Conservation (phyloP, 345 rosid species). For the Lagerstroemia speciosa region DNA sequence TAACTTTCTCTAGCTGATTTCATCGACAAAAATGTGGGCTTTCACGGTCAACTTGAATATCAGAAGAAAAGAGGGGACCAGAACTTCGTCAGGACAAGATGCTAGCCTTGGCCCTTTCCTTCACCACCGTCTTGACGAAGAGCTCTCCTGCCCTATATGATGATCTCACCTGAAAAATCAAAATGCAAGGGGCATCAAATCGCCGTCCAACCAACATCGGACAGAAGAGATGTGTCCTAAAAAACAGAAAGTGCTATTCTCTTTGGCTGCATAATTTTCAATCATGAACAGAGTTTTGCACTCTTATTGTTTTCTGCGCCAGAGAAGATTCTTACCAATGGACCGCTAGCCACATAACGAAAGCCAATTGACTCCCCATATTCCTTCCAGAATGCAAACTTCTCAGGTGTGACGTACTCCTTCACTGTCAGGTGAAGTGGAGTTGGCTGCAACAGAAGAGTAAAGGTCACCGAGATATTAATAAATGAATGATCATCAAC, state of each 20-base stretch:
- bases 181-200: too few relatives aligned
- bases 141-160: too few relatives aligned
- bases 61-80: too few relatives aligned
- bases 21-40: too few relatives aligned
- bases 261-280: neutral
- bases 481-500: neutral
- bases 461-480: neutral
- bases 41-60: too few relatives aligned
- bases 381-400: conserved; percentile 86
- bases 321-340: conserved; percentile 50
- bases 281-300: neutral
- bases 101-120: too few relatives aligned
- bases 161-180: too few relatives aligned
- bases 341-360: conserved; percentile 94
- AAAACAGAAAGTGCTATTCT: neutral
- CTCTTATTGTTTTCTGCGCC: neutral
- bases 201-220: too few relatives aligned
- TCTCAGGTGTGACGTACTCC: conserved; percentile 90
- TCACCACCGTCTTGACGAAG: too few relatives aligned
- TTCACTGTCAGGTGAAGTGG: conserved; percentile 91
- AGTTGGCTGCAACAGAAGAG: conserved; percentile 62
- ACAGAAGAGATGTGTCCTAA: too few relatives aligned
- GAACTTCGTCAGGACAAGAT: too few relatives aligned
- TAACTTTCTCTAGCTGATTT: neutral
- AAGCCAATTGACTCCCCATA: conserved; percentile 95